These are phyloP conservation scores for Coemansia sp. DNA, from an alignment of 192 early-diverging fungal species.

Conservation along the genomic window DNA sequence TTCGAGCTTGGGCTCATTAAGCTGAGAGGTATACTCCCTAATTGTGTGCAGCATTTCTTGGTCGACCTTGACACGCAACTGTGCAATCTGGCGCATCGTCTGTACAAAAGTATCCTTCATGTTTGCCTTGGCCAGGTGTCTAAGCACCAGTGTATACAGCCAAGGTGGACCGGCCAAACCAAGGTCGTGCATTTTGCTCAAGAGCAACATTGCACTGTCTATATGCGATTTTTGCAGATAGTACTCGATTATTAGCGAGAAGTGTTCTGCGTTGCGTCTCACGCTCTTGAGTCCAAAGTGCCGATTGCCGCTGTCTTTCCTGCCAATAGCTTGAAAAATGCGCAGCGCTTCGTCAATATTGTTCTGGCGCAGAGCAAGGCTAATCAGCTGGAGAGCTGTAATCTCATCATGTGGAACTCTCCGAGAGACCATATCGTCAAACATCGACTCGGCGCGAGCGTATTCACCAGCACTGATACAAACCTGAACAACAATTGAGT, in stretches of 20 bases:
- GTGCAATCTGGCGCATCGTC: not conserved
- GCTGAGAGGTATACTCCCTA: slow-evolving; percentile 9
- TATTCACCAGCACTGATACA: slow-evolving; percentile 16
- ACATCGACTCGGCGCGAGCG: slow-evolving; percentile 13
- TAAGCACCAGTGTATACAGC: not conserved
- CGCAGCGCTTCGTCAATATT: not conserved
- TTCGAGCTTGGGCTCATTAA: too few species aligned
- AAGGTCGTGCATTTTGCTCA: not conserved
- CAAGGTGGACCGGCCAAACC: not conserved
- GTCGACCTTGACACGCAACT: slow-evolving; percentile 1
- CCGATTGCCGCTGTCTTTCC: not conserved
- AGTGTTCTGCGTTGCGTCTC: not conserved
- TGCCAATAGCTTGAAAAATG: not conserved
- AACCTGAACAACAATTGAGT: slow-evolving; percentile 13
- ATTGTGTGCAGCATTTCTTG: slow-evolving; percentile 12
- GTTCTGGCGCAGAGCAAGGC: not conserved
- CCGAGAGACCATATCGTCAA: slow-evolving; percentile 9
- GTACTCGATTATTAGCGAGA: slow-evolving; percentile 2
- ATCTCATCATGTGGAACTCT: slow-evolving; percentile 12
- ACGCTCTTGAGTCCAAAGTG: not conserved
- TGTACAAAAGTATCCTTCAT: not conserved
- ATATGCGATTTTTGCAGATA: not conserved
- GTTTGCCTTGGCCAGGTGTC: not conserved
- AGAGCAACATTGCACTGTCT: not conserved
- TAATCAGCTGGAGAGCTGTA: slow-evolving; percentile 8